Percentiles rank a stretch among this genome's conserved stretches.
Evolutionary conservation across 495 filamentous ascomycete genomes (phyloP).

Genomic region (Rhizodiscina lignyota): DNA sequence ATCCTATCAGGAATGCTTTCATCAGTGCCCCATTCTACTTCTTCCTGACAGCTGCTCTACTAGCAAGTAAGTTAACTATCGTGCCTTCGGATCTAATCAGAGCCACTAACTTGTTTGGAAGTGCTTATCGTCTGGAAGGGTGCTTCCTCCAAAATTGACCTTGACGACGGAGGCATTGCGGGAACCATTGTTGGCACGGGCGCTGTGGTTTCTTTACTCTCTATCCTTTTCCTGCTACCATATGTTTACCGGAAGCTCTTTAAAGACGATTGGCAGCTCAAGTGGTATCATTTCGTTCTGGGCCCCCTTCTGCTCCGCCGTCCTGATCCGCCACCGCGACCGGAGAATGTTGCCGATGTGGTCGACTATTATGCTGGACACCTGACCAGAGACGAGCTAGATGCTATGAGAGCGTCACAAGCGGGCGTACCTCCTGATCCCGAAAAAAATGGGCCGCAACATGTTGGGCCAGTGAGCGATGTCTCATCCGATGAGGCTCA

Average conservation of each 20-base stretch:
- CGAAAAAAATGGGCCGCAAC: conserved; percentile 2
- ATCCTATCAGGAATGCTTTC: conserved; percentile 2
- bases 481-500: too few relatives aligned
- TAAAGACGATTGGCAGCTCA: conserved; percentile 5
- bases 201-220: background rate
- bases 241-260: conserved; percentile 6
- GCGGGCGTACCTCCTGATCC: background rate
- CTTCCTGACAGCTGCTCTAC: conserved; percentile 6
- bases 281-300: conserved; percentile 1
- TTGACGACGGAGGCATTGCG: conserved; percentile 2
- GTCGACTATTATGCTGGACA: conserved; percentile 11
- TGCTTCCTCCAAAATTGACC: conserved; percentile 6
- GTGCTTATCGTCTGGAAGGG: conserved; percentile 50
- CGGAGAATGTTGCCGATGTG: conserved; percentile 24
- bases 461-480: too few relatives aligned
- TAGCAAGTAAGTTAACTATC: conserved; percentile 5
- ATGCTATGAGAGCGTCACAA: conserved; percentile 2
- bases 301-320: conserved; percentile 18
- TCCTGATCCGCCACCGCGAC: conserved; percentile 19
- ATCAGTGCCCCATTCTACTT: conserved; percentile 17
- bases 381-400: conserved; percentile 6
- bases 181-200: conserved; percentile 5
- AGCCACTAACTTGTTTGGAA: conserved; percentile 1
- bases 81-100: too few relatives aligned
- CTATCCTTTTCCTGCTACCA: conserved; percentile 4